These are phyloP conservation scores for Castanospermum australe DNA, from an alignment of 306 rosid species.

Conservation along the genomic window DNA sequence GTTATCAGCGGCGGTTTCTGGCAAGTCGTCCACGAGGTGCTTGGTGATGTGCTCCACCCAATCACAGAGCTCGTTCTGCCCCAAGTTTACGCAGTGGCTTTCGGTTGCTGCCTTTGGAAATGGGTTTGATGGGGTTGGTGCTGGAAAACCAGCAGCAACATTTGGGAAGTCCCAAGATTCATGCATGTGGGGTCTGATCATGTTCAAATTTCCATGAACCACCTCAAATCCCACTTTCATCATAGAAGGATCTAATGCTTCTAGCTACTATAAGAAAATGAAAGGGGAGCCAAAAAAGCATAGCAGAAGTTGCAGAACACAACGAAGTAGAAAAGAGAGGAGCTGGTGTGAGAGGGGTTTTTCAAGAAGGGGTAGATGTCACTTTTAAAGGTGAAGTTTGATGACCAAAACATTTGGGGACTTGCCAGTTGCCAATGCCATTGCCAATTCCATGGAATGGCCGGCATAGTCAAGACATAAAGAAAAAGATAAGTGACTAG, in stretches of 20 bases:
- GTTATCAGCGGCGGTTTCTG: conserved; percentile 32
- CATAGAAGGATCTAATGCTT: conserved; percentile 9
- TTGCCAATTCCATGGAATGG: conserved; percentile 42
- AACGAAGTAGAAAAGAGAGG: neutral
- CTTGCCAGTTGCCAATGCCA: neutral
- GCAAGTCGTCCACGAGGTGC: conserved; percentile 65
- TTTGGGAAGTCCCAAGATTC: conserved; percentile 48
- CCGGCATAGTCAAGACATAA: conserved; percentile 72
- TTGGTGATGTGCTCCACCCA: conserved; percentile 73
- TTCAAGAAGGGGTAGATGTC: conserved; percentile 32
- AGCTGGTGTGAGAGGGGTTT: conserved; percentile 20
- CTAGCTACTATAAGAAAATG: neutral
- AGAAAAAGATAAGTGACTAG: conserved; percentile 49
- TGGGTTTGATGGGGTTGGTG: conserved; percentile 35
- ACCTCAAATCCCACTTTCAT: conserved; percentile 65
- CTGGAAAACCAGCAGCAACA: conserved; percentile 20
- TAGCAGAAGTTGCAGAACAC: neutral
- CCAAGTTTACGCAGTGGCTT: conserved; percentile 43
- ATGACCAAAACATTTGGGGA: conserved; percentile 16
- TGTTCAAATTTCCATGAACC: conserved; percentile 46
- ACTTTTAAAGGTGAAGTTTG: conserved; percentile 45
- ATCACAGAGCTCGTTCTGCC: conserved; percentile 49
- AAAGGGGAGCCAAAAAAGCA: neutral
- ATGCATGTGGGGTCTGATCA: conserved; percentile 56
- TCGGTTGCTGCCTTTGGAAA: conserved; percentile 40